Percentiles rank a stretch among this genome's conserved stretches.
Conservation (phyloP, 805 yeast genomes). For the Yarrowia divulgata region DNA sequence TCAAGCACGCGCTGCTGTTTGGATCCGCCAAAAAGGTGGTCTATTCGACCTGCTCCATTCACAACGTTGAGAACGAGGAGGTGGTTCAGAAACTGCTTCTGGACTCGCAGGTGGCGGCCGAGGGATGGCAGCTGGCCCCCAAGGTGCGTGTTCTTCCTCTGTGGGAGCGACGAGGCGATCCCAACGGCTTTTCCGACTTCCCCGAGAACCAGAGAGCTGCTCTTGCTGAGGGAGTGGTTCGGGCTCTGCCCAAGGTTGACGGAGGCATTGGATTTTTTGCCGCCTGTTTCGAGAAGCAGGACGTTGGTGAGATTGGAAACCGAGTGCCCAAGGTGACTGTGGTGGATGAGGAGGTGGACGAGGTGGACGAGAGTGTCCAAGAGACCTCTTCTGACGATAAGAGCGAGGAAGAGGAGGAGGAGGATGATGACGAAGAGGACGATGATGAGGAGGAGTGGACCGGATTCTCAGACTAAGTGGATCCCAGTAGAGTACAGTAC, state of each 20-base stretch:
- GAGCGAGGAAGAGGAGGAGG: constrained; percentile 11
- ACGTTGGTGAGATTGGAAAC: constrained; percentile 2
- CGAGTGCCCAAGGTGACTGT: constrained; percentile 2
- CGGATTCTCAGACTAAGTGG: neutral
- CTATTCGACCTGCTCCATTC: constrained; percentile 95
- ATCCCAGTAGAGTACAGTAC: no score
- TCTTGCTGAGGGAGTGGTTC: constrained; percentile 83
- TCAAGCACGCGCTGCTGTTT: constrained; percentile 83
- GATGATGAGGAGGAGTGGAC: constrained; percentile 18
- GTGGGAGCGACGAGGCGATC: constrained; percentile 88
- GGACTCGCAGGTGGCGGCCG: constrained; percentile 66
- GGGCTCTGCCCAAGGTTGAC: constrained; percentile 84
- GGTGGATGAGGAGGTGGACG: neutral
- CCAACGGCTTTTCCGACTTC: constrained; percentile 65
- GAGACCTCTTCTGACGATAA: constrained; percentile 13
- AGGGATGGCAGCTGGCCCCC: constrained; percentile 77
- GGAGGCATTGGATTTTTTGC: constrained; percentile 99
- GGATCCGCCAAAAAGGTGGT: constrained; percentile 81
- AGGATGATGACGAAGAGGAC: neutral
- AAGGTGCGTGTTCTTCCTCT: constrained; percentile 71
- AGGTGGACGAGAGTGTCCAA: no score
- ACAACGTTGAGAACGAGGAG: constrained; percentile 90
- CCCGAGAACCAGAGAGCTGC: constrained; percentile 48
- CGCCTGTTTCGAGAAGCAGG: constrained; percentile 67
- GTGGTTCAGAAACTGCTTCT: constrained; percentile 81